phyloP scores from a whole-genome alignment of 164 flowering plant genomes.

The Macadamia tetraphylla region DNA sequence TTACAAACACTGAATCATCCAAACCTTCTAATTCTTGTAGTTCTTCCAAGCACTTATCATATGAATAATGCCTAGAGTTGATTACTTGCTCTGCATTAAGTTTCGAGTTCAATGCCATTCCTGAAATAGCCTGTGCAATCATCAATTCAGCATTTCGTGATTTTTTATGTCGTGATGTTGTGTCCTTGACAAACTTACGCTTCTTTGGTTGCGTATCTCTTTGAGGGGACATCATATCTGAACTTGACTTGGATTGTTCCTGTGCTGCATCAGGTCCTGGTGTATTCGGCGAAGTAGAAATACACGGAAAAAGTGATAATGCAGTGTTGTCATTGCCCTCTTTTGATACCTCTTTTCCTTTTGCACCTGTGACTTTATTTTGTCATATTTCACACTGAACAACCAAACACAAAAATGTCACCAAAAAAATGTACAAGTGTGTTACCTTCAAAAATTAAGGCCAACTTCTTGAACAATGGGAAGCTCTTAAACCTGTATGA shows the following conservation, averaged over 20 bases:
- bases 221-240: constrained; percentile 13
- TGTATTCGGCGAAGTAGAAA: background rate
- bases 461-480: constrained; percentile 17
- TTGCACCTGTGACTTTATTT: background rate
- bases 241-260: background rate
- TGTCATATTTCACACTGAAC: background rate
- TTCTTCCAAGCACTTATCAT: constrained; percentile 23
- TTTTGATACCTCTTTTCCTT: constrained; percentile 1
- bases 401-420: background rate
- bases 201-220: constrained; percentile 11
- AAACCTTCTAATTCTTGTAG: constrained; percentile 22
- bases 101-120: background rate
- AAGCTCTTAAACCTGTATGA: constrained; percentile 23
- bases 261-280: background rate
- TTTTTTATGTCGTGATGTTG: constrained; percentile 12
- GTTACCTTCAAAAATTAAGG: constrained; percentile 26
- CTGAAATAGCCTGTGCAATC: constrained; percentile 2
- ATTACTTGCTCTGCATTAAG: background rate
- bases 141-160: constrained; percentile 4
- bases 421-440: background rate
- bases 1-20: constrained; percentile 17
- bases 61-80: constrained; percentile 1
- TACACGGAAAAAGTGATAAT: constrained; percentile 15
- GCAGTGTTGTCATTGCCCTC: constrained; percentile 22
- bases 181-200: constrained; percentile 4